Evolutionary conservation across 2,329 filamentous ascomycete species (phyloP).

Genomic region (Aspergillus pseudonomiae): DNA sequence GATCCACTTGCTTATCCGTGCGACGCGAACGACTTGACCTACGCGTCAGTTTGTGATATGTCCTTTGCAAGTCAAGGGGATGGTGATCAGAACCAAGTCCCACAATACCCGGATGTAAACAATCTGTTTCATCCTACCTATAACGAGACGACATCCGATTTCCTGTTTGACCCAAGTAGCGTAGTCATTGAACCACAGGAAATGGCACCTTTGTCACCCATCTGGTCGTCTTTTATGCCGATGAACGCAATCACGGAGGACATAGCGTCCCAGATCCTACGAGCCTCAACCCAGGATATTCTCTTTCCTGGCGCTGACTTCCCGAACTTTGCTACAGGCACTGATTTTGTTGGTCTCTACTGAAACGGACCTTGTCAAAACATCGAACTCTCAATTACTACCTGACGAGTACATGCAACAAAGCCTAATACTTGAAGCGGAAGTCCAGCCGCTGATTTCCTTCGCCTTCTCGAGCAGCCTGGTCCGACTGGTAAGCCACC

Average conservation of each 20-base stretch:
- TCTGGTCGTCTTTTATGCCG: background rate
- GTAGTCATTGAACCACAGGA: background rate
- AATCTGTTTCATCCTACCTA: background rate
- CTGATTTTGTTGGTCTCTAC: background rate
- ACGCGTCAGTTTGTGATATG: background rate
- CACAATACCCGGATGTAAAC: background rate
- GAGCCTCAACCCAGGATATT: background rate
- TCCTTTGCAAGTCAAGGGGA: background rate
- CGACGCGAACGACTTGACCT: background rate
- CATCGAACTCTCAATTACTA: background rate
- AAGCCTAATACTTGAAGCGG: slow-evolving; percentile 50
- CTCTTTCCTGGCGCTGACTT: background rate
- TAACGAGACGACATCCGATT: background rate
- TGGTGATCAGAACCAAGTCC: too few relatives aligned
- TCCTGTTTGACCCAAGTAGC: background rate
- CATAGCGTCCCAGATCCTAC: background rate
- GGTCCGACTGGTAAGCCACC: slow-evolving; percentile 50
- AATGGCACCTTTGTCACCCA: background rate
- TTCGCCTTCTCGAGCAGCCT: slow-evolving; percentile 48
- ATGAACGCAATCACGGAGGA: background rate
- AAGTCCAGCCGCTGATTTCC: slow-evolving; percentile 58
- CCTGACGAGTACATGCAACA: background rate
- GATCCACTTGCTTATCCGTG: background rate
- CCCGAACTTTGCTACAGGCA: background rate
- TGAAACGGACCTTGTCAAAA: too few relatives aligned